Evolutionary conservation across 345 rosid genomes (phyloP), one percentile per base, ranked within the genome.

Genomic region (Populus deltoides): DNA sequence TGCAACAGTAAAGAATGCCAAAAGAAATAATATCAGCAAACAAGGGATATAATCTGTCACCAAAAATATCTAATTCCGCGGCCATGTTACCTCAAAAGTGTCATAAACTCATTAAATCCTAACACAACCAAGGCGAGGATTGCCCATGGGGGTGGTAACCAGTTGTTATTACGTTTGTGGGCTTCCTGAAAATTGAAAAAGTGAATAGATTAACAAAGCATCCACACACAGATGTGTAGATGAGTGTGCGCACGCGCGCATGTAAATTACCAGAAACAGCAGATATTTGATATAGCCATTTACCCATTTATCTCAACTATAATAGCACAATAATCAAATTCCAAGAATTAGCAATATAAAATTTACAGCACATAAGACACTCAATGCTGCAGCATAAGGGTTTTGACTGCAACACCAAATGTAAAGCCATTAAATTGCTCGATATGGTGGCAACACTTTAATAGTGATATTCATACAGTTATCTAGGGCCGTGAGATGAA

Each of bases 71-170:
- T 20, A 70, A 66, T 47, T 68, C 74, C 66, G 38, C 62, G 24
- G 59, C 11, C 67, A 73, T 49, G 29, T 66, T 79, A 94, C 99
- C 99, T 97, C 81, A 97, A 84, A 75, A 97, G 93, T 71, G 97
- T 94, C 98, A 97, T 97, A 76, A 97, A 97, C 87, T 97, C 99
- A 76, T 97, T 94, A 80, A 97, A 97, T 77, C 99, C 99, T 72
- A 97, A 91, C 80, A 94, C 83, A 38, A 90, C 59, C 85, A 97
- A 55, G 10, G 98, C 97, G 73, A 80, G 87, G 80, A 97, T 94
- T 67, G 99, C 99, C 99, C 99, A 94, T 84, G 99, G 98, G 81
- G 99, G 99, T 73, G 99, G 99, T 69, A 97, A 73, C 97, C 97
- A 97, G 91, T 92, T 97, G 94, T 92, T 94, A 78, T 82, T 92